A percentile compares a stretch with the other conserved stretches of the same genome.
phyloP scores from a whole-genome alignment of 441 rosid species.

The Flueggea neowawraea region DNA sequence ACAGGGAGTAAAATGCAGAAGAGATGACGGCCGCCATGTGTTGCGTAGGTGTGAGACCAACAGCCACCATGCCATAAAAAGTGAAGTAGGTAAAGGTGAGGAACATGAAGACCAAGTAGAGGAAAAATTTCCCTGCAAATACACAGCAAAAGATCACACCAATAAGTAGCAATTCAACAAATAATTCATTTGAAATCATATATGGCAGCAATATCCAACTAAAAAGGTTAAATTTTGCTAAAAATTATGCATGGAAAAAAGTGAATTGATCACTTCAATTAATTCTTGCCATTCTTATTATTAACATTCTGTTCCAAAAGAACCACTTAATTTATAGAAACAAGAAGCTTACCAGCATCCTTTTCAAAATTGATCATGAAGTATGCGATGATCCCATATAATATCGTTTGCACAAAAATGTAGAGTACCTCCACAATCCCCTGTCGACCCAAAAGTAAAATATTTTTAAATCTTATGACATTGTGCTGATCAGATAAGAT shows the following conservation, averaged over 20 bases:
- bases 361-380: slow-evolving; percentile 80
- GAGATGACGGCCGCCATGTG: slow-evolving; percentile 85
- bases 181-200: not conserved
- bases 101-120: slow-evolving; percentile 80
- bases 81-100: slow-evolving; percentile 94
- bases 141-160: not conserved
- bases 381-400: slow-evolving; percentile 78
- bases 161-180: not conserved
- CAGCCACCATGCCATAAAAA: slow-evolving; percentile 93
- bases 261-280: too few relatives aligned
- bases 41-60: slow-evolving; percentile 82
- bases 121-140: slow-evolving; percentile 67
- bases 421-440: slow-evolving; percentile 95
- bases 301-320: too few relatives aligned
- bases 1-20: slow-evolving; percentile 86
- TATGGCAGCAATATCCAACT: not conserved
- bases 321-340: not conserved
- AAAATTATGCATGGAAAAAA: too few relatives aligned
- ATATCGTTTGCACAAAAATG: slow-evolving; percentile 59
- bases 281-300: too few relatives aligned
- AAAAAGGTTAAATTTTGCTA: too few relatives aligned
- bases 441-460: slow-evolving; percentile 20
- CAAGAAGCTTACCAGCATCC: slow-evolving; percentile 50
- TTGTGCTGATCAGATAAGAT: too few relatives aligned
- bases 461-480: too few relatives aligned